These are phyloP conservation scores for Wickerhamiella spandovensis DNA, from an alignment of 805 yeast genomes.

Conservation along the genomic window DNA sequence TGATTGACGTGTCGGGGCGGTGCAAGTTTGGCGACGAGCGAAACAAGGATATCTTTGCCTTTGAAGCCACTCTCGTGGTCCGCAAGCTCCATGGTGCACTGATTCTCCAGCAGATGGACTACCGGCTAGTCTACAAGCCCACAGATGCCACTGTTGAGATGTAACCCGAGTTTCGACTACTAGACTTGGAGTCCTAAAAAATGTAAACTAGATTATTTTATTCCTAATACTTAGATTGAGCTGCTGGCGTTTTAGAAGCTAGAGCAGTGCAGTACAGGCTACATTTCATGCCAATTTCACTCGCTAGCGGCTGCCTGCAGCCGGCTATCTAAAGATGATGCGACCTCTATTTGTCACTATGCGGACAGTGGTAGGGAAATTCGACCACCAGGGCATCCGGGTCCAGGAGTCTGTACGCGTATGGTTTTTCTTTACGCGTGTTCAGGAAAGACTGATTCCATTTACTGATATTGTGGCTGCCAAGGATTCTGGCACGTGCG, in stretches of 20 bases:
- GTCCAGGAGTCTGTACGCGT: neutral
- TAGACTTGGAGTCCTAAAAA: no score
- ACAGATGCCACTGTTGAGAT: conserved; percentile 17
- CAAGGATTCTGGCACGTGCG: neutral
- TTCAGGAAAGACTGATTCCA: neutral
- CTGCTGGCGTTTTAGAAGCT: no score
- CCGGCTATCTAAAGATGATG: neutral
- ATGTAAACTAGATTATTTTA: neutral
- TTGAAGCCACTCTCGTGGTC: conserved; percentile 22
- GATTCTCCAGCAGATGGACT: conserved; percentile 20
- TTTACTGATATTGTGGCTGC: neutral
- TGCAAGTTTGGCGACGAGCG: conserved; percentile 24
- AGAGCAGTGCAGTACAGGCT: no score
- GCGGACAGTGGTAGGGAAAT: neutral
- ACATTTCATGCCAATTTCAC: no score
- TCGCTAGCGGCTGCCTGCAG: neutral
- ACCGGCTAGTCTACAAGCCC: conserved; percentile 25
- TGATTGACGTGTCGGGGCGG: conserved; percentile 24
- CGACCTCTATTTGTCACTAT: neutral
- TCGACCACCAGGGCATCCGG: neutral
- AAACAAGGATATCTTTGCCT: conserved; percentile 22
- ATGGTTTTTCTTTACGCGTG: neutral
- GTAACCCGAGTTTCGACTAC: no score
- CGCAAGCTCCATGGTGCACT: conserved; percentile 12
- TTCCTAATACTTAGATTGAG: no score